phyloP scores from a whole-genome alignment of 1,139 yeast genomes.

The Yamadazyma triangularis region DNA sequence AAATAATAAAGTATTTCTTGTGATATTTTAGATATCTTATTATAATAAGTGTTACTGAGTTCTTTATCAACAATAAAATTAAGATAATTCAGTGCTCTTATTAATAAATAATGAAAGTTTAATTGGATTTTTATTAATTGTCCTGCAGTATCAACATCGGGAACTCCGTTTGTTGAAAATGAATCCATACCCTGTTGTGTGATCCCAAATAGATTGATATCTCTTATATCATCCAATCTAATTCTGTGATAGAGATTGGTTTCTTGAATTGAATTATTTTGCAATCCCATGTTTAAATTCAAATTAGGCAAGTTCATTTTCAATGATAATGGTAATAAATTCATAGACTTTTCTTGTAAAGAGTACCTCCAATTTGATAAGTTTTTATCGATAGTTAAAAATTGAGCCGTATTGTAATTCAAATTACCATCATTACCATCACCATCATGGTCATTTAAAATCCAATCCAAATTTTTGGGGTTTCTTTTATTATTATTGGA shows the following conservation, averaged over 20 bases:
- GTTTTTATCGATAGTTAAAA: constrained; percentile 41
- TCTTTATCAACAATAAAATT: constrained; percentile 46
- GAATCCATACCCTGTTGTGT: constrained; percentile 28
- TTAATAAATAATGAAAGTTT: constrained; percentile 41
- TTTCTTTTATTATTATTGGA: constrained; percentile 18
- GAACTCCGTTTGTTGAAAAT: constrained; percentile 30
- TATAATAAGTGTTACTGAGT: constrained; percentile 32
- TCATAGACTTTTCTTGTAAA: constrained; percentile 26
- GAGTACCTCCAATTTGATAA: constrained; percentile 41
- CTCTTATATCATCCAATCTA: constrained; percentile 11
- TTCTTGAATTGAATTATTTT: constrained; percentile 9
- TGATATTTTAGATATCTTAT: constrained; percentile 33
- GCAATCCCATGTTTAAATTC: constrained; percentile 5
- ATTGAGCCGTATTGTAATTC: constrained; percentile 44
- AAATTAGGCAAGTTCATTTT: constrained; percentile 35
- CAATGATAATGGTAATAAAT: constrained; percentile 26
- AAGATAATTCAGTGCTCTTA: constrained; percentile 42
- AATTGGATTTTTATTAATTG: constrained; percentile 41
- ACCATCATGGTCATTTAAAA: constrained; percentile 45
- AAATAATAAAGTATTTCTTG: constrained; percentile 39
- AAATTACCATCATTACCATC: constrained; percentile 50
- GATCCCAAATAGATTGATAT: constrained; percentile 17
- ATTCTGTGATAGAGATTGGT: constrained; percentile 33
- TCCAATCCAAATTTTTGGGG: constrained; percentile 40
- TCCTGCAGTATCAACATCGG: constrained; percentile 38